Evolutionary conservation across 768 basidiomycete species (phyloP), one percentile per base, ranked within the genome.

Genomic region (Amanita exitialis): DNA sequence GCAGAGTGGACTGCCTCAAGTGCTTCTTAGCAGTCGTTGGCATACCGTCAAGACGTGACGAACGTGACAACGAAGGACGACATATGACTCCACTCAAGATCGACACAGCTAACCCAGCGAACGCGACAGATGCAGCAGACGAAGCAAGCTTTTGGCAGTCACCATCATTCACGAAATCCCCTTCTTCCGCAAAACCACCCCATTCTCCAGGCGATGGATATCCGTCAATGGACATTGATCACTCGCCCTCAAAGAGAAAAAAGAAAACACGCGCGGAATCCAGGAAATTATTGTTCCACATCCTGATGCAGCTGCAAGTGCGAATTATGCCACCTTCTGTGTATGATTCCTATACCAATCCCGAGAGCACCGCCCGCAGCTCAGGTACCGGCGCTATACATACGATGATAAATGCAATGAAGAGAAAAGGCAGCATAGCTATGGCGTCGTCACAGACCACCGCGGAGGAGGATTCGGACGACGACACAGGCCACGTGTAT

Each of bases 221-320:
- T 27, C 41, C 43, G 2, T 44, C 50, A 23, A 27, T 16, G 21
- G 42, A 51, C 43, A 4, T 44, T 36, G 42, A 18, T n/a, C 28
- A 30, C 18, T 30, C 41, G 28, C n/a, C 39, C 9, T 41, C 56
- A 50, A 59, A 60, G 53, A 41, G 64, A 54, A 64, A 68, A 25
- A 64, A 62, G 48, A 74, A 73, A 55, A 74, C 74, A 25, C 69
- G 69, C 30, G 74, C 77, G 48, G 87, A 87, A 62, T 78, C 82
- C 7, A 76, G 79, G 44, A 89, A 89, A 61, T 69, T 88, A 20
- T 69, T 90, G 3, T 73, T 77, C 0, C 79, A 84, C 60, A 68
- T 87, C 25, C 67, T 90, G 13, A 69, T 70, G 16, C 79, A 83
- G 57, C 71, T 91, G n/a, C 74, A 77, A 43, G 67, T 65, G 45